Conservation (phyloP, 148 eudicot genomes). For the Diospyros kaki region DNA sequence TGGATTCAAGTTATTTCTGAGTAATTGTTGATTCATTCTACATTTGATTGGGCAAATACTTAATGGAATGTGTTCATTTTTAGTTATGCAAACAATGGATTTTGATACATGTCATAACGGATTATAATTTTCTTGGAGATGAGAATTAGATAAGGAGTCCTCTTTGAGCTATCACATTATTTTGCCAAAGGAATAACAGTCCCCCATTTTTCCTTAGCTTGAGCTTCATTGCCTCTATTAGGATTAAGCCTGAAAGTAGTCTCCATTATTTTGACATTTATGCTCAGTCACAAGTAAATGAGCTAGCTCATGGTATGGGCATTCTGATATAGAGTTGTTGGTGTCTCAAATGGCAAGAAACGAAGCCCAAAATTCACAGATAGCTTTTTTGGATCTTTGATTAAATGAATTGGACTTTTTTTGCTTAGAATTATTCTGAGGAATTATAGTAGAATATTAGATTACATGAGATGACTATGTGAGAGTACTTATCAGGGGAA, state of each 20-base stretch:
- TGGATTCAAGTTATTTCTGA: background rate
- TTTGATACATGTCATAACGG: background rate
- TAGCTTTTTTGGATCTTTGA: too few relatives aligned
- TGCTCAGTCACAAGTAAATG: background rate
- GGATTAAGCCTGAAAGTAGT: too few relatives aligned
- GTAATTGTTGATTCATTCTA: background rate
- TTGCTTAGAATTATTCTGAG: background rate
- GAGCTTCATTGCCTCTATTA: too few relatives aligned
- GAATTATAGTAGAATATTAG: too few relatives aligned
- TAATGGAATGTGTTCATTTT: background rate
- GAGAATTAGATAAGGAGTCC: background rate
- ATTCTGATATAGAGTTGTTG: too few relatives aligned
- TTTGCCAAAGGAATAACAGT: background rate
- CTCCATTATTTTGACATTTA: background rate
- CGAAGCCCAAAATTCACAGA: too few relatives aligned
- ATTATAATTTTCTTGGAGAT: background rate
- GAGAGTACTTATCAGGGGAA: too few relatives aligned
- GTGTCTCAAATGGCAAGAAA: too few relatives aligned
- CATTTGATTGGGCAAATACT: background rate
- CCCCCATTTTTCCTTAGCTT: too few relatives aligned
- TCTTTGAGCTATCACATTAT: conserved; percentile 3
- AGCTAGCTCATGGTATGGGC: background rate
- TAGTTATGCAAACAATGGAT: background rate
- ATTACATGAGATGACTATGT: too few relatives aligned
- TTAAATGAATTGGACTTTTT: background rate